phyloP scores from a whole-genome alignment of 2,329 filamentous ascomycete genomes.

The Ophiobolus disseminans region DNA sequence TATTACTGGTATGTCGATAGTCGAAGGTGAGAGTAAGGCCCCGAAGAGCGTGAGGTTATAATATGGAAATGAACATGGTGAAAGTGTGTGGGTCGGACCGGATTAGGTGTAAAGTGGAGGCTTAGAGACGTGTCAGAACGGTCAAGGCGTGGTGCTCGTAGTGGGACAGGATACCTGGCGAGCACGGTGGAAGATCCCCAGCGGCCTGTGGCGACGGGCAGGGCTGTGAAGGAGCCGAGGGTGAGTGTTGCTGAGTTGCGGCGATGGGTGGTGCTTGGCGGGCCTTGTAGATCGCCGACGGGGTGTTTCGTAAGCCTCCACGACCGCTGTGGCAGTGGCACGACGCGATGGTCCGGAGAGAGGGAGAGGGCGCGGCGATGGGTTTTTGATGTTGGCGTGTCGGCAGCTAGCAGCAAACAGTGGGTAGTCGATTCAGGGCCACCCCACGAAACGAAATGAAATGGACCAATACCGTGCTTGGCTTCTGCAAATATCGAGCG shows the following conservation, averaged over 20 bases:
- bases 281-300: slow-evolving; percentile 2
- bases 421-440: slow-evolving; percentile 17
- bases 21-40: slow-evolving; percentile 33
- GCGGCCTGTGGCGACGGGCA: slow-evolving; percentile 42
- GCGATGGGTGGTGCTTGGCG: not conserved
- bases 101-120: slow-evolving; percentile 32
- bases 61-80: slow-evolving; percentile 47
- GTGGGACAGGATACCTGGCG: slow-evolving; percentile 41
- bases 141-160: slow-evolving; percentile 25
- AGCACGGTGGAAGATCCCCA: slow-evolving; percentile 41
- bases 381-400: slow-evolving; percentile 28
- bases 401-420: slow-evolving; percentile 12
- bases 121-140: slow-evolving; percentile 30
- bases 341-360: slow-evolving; percentile 10
- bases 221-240: slow-evolving; percentile 28
- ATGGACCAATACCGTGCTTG: slow-evolving; percentile 24
- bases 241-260: slow-evolving; percentile 9
- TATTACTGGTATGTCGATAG: slow-evolving; percentile 20
- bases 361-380: slow-evolving; percentile 18
- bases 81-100: slow-evolving; percentile 36
- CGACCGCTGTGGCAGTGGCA: slow-evolving; percentile 24
- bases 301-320: slow-evolving; percentile 15
- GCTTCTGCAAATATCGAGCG: slow-evolving; percentile 17
- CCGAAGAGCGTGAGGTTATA: slow-evolving; percentile 48
- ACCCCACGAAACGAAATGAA: slow-evolving; percentile 15